Percentiles rank a stretch among this genome's conserved stretches.
phyloP scores from a whole-genome alignment of 257 asterid genomes.

The Anisodus tanguticus region DNA sequence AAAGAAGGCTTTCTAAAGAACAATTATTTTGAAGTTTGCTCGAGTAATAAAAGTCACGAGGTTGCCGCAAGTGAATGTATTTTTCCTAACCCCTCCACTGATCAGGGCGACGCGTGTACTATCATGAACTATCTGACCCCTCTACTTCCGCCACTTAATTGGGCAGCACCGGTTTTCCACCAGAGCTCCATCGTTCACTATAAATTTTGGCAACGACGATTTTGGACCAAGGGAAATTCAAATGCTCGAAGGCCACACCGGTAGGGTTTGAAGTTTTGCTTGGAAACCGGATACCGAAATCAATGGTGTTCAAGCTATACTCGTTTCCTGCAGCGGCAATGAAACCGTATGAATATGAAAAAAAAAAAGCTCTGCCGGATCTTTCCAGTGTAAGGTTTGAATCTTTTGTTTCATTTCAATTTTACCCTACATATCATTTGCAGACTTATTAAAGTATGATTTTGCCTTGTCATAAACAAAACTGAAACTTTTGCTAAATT shows the following conservation, averaged over 20 bases:
- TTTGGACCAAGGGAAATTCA: constrained; percentile 69
- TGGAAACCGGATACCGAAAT: constrained; percentile 82
- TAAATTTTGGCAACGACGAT: constrained; percentile 54
- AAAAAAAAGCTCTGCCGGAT: constrained; percentile 48
- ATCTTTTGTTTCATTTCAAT: not conserved
- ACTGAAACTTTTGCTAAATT: not conserved
- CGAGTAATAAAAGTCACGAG: too few species aligned
- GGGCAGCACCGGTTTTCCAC: not conserved
- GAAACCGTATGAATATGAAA: constrained; percentile 86
- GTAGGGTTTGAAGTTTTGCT: constrained; percentile 83
- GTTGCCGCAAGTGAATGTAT: too few species aligned
- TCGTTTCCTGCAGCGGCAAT: constrained; percentile 93
- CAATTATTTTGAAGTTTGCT: too few species aligned
- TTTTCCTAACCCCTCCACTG: too few species aligned
- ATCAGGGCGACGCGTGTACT: too few species aligned
- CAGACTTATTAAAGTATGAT: too few species aligned
- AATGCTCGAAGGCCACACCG: constrained; percentile 83
- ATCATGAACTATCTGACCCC: not conserved
- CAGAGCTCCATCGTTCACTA: constrained; percentile 4
- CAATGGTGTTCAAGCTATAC: constrained; percentile 73
- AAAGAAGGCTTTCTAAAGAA: too few species aligned
- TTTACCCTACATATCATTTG: too few species aligned
- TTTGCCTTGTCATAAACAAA: not conserved
- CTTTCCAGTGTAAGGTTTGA: constrained; percentile 78
- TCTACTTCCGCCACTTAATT: not conserved